Percentiles rank a stretch among this genome's conserved stretches.
Evolutionary conservation across 768 basidiomycete species (phyloP).

Genomic region (Suillus bovinus): DNA sequence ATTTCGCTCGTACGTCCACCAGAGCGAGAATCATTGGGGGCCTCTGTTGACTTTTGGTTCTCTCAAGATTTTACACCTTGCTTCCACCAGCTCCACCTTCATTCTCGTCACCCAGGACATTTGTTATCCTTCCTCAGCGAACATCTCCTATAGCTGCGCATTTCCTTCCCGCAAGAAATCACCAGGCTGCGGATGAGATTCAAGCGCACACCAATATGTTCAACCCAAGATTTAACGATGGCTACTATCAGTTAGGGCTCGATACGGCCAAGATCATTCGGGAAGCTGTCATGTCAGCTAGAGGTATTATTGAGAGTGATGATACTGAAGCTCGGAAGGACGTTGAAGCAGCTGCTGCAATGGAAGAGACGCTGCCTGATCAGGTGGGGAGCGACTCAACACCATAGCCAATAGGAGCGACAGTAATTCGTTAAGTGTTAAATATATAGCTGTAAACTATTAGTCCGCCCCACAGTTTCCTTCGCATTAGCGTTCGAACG

Average conservation of each 20-base stretch:
- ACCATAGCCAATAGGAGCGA: constrained; percentile 7
- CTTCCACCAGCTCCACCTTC: constrained; percentile 70
- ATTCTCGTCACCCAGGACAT: constrained; percentile 62
- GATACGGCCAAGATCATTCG: constrained; percentile 60
- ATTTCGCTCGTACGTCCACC: constrained; percentile 66
- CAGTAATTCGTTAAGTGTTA: constrained; percentile 13
- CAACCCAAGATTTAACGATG: constrained; percentile 75
- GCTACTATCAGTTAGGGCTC: constrained; percentile 86
- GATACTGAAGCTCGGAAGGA: constrained; percentile 11
- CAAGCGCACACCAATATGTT: constrained; percentile 92
- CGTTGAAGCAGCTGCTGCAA: constrained; percentile 12
- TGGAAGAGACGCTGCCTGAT: constrained; percentile 7
- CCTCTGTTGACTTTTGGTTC: constrained; percentile 6
- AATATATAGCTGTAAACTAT: constrained; percentile 13
- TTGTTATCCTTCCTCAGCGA: constrained; percentile 69
- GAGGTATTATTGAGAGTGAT: constrained; percentile 19
- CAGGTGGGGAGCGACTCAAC: not conserved
- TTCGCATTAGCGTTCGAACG: constrained; percentile 40
- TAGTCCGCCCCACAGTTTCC: not conserved
- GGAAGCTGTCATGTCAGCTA: constrained; percentile 46
- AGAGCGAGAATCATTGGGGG: not conserved
- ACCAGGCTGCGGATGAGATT: constrained; percentile 70
- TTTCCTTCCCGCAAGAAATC: constrained; percentile 69
- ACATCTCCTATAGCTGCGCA: constrained; percentile 46
- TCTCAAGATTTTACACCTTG: constrained; percentile 72